Evolutionary conservation across 2,329 filamentous ascomycete genomes (phyloP).

Genomic region (Sclerotinia borealis): DNA sequence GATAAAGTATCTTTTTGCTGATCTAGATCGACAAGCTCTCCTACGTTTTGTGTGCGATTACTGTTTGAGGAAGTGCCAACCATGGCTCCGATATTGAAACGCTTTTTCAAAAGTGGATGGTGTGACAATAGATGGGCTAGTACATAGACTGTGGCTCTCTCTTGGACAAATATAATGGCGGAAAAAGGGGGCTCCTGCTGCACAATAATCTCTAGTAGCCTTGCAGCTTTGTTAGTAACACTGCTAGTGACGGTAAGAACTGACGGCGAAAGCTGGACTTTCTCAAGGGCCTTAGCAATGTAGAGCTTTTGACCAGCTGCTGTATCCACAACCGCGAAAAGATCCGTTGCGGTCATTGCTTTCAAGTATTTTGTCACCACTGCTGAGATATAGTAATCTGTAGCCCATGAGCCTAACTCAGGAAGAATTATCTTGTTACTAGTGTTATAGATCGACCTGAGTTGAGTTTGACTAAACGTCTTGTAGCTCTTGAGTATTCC

Average conservation of each 20-base stretch:
- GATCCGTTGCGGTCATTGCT: constrained; percentile 34
- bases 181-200: constrained; percentile 39
- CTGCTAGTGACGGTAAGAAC: constrained; percentile 50
- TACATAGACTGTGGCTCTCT: constrained; percentile 55
- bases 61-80: constrained; percentile 45
- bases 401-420: constrained; percentile 63
- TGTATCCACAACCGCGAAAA: constrained; percentile 39
- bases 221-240: constrained; percentile 53
- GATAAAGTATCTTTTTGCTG: constrained; percentile 37
- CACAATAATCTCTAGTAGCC: constrained; percentile 48
- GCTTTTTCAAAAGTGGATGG: constrained; percentile 42
- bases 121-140: constrained; percentile 44
- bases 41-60: constrained; percentile 37
- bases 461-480: constrained; percentile 49
- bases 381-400: constrained; percentile 55
- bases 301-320: constrained; percentile 47
- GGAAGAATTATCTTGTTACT: constrained; percentile 41
- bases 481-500: constrained; percentile 39
- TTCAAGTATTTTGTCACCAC: constrained; percentile 42
- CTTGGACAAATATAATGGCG: constrained; percentile 62
- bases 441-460: constrained; percentile 49
- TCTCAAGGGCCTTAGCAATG: constrained; percentile 42
- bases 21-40: constrained; percentile 34
- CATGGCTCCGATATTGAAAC: constrained; percentile 48
- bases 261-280: constrained; percentile 31